Percentiles rank a stretch among this genome's conserved stretches.
These are phyloP conservation scores for Exutisphaerella laricina DNA, from an alignment of 2,329 filamentous ascomycete species.

Conservation along the genomic window DNA sequence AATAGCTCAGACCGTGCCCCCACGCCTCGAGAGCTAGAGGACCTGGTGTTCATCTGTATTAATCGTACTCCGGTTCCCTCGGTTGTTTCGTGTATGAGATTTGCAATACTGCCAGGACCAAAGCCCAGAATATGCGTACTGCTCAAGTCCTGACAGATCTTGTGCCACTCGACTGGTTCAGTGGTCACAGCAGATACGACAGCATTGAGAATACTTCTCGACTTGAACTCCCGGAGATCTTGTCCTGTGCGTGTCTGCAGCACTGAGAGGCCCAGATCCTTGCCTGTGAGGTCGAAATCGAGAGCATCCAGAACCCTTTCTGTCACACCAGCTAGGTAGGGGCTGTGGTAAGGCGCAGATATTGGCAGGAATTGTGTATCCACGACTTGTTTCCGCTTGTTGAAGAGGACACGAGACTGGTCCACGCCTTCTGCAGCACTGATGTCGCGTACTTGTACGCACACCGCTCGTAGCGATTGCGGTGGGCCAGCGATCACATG, in stretches of 20 bases:
- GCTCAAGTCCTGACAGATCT: slow-evolving; percentile 80
- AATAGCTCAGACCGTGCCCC: slow-evolving; percentile 98
- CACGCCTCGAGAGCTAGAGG: slow-evolving; percentile 82
- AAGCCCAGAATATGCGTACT: slow-evolving; percentile 97
- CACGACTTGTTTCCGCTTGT: slow-evolving; percentile 92
- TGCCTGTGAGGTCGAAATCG: slow-evolving; percentile 68
- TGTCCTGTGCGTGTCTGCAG: slow-evolving; percentile 85
- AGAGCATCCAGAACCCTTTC: slow-evolving; percentile 84
- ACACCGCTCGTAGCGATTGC: slow-evolving; percentile 92
- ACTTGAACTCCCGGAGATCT: slow-evolving; percentile 66
- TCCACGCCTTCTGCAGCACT: slow-evolving; percentile 97
- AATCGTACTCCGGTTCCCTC: slow-evolving; percentile 96
- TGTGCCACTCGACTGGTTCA: slow-evolving; percentile 93
- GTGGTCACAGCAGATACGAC: slow-evolving; percentile 90
- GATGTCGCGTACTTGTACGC: slow-evolving; percentile 89
- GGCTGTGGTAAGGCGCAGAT: slow-evolving; percentile 96
- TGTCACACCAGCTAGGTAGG: slow-evolving; percentile 76
- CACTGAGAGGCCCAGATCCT: slow-evolving; percentile 73
- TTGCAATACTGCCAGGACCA: slow-evolving; percentile 92
- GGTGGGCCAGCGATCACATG: slow-evolving; percentile 95
- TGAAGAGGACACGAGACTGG: slow-evolving; percentile 89
- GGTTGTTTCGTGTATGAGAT: slow-evolving; percentile 91
- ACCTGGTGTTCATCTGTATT: slow-evolving; percentile 88
- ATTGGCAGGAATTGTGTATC: slow-evolving; percentile 96
- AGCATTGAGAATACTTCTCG: slow-evolving; percentile 74